Evolutionary conservation across 192 early-diverging fungal genomes (phyloP).

Genomic region (Entophlyctis helioformis): DNA sequence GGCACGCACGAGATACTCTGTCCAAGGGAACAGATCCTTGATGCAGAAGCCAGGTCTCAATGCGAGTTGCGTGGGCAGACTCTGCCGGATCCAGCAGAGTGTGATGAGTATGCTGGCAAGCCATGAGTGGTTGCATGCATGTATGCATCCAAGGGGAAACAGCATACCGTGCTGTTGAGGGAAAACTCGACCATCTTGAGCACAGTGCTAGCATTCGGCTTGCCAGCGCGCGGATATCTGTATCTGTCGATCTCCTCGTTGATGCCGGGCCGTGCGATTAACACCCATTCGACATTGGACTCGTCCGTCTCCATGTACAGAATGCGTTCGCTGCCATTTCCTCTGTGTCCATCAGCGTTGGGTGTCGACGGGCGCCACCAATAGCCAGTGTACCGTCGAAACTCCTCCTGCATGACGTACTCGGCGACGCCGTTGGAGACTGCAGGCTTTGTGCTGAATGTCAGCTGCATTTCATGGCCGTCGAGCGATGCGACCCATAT

Average conservation of each 20-base stretch:
- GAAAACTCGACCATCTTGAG: constrained; percentile 45
- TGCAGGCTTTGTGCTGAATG: constrained; percentile 33
- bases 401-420: constrained; percentile 69
- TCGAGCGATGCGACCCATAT: constrained; percentile 42
- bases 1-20: constrained; percentile 53
- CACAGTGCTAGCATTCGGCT: constrained; percentile 37
- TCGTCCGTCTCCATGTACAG: constrained; percentile 49
- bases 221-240: constrained; percentile 51
- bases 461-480: constrained; percentile 46
- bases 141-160: too few species aligned
- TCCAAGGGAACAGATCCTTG: constrained; percentile 46
- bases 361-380: constrained; percentile 25
- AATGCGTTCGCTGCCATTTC: constrained; percentile 25
- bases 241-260: constrained; percentile 31
- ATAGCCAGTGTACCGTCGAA: constrained; percentile 51
- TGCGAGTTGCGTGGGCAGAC: too few species aligned
- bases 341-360: not conserved
- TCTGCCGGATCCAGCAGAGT: too few species aligned
- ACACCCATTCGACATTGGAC: constrained; percentile 37
- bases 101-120: too few species aligned
- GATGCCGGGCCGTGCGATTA: constrained; percentile 26
- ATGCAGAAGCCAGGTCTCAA: too few species aligned
- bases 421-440: constrained; percentile 49
- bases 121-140: too few species aligned
- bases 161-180: too few species aligned